Conservation (phyloP, 2,329 filamentous ascomycete genomes). For the Epichloe sylvatica region DNA sequence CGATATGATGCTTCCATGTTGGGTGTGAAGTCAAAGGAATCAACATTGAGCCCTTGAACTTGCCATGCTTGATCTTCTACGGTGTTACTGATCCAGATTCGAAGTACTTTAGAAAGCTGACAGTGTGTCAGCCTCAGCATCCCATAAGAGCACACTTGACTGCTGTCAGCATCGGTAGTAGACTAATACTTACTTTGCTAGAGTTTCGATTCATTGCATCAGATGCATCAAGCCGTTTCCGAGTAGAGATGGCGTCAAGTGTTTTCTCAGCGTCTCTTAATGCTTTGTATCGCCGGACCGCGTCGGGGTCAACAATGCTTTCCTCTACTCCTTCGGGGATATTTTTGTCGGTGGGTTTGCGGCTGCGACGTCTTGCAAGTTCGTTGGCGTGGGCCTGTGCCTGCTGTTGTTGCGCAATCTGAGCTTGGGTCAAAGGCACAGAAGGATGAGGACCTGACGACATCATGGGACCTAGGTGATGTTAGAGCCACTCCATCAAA, state of each 20-base stretch:
- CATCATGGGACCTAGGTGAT: slow-evolving; percentile 39
- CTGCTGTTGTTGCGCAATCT: slow-evolving; percentile 38
- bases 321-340: slow-evolving; percentile 83
- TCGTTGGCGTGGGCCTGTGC: slow-evolving; percentile 43
- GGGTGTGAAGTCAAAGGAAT: slow-evolving; percentile 70
- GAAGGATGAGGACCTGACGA: slow-evolving; percentile 37
- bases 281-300: slow-evolving; percentile 67
- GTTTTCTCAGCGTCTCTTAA: slow-evolving; percentile 77
- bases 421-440: slow-evolving; percentile 38
- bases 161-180: background rate
- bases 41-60: slow-evolving; percentile 49
- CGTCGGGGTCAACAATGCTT: slow-evolving; percentile 60
- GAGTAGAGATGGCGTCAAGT: slow-evolving; percentile 83
- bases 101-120: slow-evolving; percentile 67
- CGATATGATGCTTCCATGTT: slow-evolving; percentile 68
- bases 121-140: slow-evolving; percentile 7
- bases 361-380: slow-evolving; percentile 63
- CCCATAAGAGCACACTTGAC: background rate
- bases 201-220: slow-evolving; percentile 34
- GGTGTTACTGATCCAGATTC: slow-evolving; percentile 91
- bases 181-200: slow-evolving; percentile 39
- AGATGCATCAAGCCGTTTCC: slow-evolving; percentile 74
- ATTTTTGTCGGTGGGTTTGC: slow-evolving; percentile 88
- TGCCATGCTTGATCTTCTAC: slow-evolving; percentile 94
- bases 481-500: slow-evolving; percentile 5